Evolutionary conservation across 768 basidiomycete species (phyloP), one percentile per base, ranked within the genome.

Genomic region (Exsudoporus frostii): DNA sequence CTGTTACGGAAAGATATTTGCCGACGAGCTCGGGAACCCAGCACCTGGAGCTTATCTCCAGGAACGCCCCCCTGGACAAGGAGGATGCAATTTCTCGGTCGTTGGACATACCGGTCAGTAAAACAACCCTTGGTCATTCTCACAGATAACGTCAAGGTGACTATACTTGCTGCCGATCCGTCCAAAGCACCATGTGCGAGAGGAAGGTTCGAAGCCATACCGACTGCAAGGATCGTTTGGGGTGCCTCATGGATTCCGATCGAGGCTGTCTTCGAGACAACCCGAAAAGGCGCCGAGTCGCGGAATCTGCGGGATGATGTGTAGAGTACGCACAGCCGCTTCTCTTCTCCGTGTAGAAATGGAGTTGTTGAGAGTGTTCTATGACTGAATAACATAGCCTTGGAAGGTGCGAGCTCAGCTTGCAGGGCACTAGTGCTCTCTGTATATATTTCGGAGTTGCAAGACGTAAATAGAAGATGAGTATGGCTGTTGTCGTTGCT

Each of bases 81-180:
- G 56, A 62, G 19, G 53, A 59, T n/a, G 54, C 42, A 10, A 20
- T 45, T 1, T 8, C 39, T 1, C 3, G 1, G 7, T 53, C 37
- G 15, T 0, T 48, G 22, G n/a, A 39, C 29, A 2, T 3, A 1
- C 45, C 4, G 15, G 30, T 2, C 17, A 66, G 64, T 53, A 66
- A 59, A 65, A 64, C 43, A 1, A 14, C 1, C 57, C 62, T 10
- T 64, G 65, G 65, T 59, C 62, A n/a, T 64, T 61, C 37, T 25
- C 46, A 5, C 54, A 56, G 43, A 53, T 11, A 55, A 58, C 13
- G 49, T 60, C 36, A 45, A 33, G 4, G 40, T 64, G 27, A 48
- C 34, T 0, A 45, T 58, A 5, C 55, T 64, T 2, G 51, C 27
- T 15, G 63, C 56, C 1, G 59, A 64, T 20, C 59, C 63, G 2